These are phyloP conservation scores for Annona squamosa DNA, from an alignment of 164 flowering plant species.

Conservation along the genomic window DNA sequence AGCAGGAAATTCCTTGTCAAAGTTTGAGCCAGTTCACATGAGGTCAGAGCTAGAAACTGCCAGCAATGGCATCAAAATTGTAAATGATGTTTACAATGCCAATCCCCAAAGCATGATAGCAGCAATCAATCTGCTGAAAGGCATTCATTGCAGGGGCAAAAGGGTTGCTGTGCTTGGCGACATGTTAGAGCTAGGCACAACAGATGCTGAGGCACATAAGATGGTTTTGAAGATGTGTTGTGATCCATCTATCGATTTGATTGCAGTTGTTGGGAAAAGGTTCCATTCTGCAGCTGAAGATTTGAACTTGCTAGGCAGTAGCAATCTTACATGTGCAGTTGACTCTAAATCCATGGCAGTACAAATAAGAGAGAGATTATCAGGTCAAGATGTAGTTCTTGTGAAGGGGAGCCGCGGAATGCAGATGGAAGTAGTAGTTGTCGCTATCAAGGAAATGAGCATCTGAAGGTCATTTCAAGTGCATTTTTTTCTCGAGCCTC, in stretches of 20 bases:
- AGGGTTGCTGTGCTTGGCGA: conserved; percentile 32
- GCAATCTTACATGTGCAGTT: conserved; percentile 11
- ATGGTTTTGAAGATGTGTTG: conserved; percentile 14
- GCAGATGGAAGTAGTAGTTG: conserved; percentile 28
- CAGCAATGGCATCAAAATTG: conserved; percentile 25
- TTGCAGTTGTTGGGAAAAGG: conserved; percentile 27
- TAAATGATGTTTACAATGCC: conserved; percentile 33
- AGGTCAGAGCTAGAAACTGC: conserved; percentile 25
- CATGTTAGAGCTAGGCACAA: conserved; percentile 31
- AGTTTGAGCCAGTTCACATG: conserved; percentile 24
- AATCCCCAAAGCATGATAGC: conserved; percentile 24
- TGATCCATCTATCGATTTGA: conserved; percentile 17
- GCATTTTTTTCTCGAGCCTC: not conserved
- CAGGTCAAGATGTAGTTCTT: conserved; percentile 22
- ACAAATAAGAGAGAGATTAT: conserved; percentile 14
- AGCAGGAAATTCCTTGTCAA: conserved; percentile 24
- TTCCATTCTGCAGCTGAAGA: conserved; percentile 21
- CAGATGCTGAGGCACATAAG: conserved; percentile 22
- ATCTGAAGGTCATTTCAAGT: not conserved
- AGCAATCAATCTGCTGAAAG: conserved; percentile 24
- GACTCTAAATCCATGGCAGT: conserved; percentile 17
- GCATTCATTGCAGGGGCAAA: conserved; percentile 24
- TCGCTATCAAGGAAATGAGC: conserved; percentile 16
- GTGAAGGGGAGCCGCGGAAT: conserved; percentile 30
- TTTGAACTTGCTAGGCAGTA: conserved; percentile 12